Evolutionary conservation across 768 basidiomycete species (phyloP).

Genomic region (Mycena pura): DNA sequence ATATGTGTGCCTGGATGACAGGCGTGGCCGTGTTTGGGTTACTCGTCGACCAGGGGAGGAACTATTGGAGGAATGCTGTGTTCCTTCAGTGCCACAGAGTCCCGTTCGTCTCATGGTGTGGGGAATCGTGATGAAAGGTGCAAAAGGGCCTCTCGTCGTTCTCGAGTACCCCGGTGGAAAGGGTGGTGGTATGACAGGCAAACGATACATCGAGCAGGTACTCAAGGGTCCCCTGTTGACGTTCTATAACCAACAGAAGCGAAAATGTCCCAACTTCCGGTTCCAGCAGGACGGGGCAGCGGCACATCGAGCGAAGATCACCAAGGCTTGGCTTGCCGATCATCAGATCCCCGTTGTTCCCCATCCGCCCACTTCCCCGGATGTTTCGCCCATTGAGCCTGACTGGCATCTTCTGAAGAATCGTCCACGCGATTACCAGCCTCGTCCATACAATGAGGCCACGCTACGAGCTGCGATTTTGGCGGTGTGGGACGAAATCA

Average conservation of each 20-base stretch:
- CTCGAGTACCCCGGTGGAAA: constrained; percentile 23
- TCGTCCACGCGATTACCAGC: not conserved
- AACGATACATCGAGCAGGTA: constrained; percentile 15
- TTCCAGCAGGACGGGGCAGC: no score
- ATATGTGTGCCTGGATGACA: no score
- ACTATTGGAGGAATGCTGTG: constrained; percentile 11
- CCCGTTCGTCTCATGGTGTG: constrained; percentile 11
- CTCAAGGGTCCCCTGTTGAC: not conserved
- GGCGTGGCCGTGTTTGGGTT: constrained; percentile 1
- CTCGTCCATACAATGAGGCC: constrained; percentile 1
- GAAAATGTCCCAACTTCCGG: not conserved
- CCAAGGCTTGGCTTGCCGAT: constrained; percentile 10
- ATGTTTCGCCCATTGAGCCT: constrained; percentile 19
- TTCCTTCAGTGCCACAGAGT: constrained; percentile 13
- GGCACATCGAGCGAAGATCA: no score
- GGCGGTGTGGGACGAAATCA: constrained; percentile 12
- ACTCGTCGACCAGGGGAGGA: constrained; percentile 10
- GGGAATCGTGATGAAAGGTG: constrained; percentile 8
- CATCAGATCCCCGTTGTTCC: constrained; percentile 14
- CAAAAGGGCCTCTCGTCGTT: constrained; percentile 4
- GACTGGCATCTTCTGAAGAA: constrained; percentile 20
- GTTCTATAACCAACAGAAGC: not conserved
- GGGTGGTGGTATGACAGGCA: constrained; percentile 21
- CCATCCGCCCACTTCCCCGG: constrained; percentile 20
- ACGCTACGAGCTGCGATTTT: constrained; percentile 1